These are phyloP conservation scores for Neurospora tetrasperma DNA, from an alignment of 495 filamentous ascomycete species.

Conservation along the genomic window DNA sequence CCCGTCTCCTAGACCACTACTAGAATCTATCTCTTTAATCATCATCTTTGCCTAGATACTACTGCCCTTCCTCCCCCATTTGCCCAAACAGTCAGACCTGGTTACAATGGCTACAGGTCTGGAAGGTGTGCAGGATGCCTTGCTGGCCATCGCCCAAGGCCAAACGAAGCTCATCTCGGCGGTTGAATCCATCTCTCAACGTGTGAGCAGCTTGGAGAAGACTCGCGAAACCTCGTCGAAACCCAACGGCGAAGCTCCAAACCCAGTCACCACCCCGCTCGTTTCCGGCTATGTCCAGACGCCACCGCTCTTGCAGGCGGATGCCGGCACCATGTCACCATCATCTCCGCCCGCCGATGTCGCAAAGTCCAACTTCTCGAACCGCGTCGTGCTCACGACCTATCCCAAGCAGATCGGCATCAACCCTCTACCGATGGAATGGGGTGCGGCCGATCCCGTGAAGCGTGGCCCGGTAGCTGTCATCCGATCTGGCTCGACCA, in stretches of 20 bases:
- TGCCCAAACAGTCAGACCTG: background rate
- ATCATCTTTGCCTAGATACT: background rate
- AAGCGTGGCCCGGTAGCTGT: constrained; percentile 85
- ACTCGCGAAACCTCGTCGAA: background rate
- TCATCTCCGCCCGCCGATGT: constrained; percentile 9
- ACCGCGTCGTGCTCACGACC: constrained; percentile 52
- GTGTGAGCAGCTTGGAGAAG: constrained; percentile 25
- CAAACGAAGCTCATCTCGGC: constrained; percentile 49
- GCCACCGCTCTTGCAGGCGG: constrained; percentile 19
- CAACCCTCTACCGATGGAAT: constrained; percentile 77
- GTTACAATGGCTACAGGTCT: constrained; percentile 20
- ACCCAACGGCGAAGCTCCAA: background rate
- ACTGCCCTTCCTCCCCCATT: background rate
- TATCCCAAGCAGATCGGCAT: constrained; percentile 93
- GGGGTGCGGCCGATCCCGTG: constrained; percentile 69
- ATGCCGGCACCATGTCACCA: constrained; percentile 23
- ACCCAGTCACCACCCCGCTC: constrained; percentile 14
- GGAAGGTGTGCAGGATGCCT: constrained; percentile 40
- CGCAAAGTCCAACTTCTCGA: constrained; percentile 21
- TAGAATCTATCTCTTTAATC: background rate
- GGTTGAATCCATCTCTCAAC: constrained; percentile 56
- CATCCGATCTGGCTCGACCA: constrained; percentile 60
- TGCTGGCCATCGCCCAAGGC: constrained; percentile 45
- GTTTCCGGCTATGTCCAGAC: constrained; percentile 12
- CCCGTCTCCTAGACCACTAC: background rate